Percentiles rank a stretch among this genome's conserved stretches.
Evolutionary conservation across 257 asterid genomes (phyloP).

Genomic region (Fraxinus quadrangulata): DNA sequence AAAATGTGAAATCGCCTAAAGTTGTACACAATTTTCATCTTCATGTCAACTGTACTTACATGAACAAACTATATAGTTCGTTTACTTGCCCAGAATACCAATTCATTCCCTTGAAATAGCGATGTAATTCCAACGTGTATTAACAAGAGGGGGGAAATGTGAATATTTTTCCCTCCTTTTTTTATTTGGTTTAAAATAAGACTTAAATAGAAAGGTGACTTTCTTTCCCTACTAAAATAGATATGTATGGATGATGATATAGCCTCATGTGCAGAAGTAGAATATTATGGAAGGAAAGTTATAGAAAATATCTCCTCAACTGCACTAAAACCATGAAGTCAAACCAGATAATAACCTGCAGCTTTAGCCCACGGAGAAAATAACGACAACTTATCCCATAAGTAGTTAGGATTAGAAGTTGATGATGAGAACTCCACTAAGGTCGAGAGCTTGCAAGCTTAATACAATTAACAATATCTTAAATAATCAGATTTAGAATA

Average conservation of each 20-base stretch:
- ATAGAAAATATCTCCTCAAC: not conserved
- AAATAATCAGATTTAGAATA: not conserved
- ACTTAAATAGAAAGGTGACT: not conserved
- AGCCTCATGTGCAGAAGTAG: not conserved
- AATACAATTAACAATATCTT: not conserved
- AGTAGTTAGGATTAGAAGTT: not conserved
- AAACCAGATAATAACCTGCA: not conserved
- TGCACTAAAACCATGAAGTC: not conserved
- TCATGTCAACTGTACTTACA: not conserved
- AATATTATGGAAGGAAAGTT: not conserved
- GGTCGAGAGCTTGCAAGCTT: not conserved
- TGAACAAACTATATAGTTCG: not conserved
- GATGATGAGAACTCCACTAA: not conserved
- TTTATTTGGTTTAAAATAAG: not conserved
- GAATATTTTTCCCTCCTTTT: not conserved
- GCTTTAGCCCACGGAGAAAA: not conserved
- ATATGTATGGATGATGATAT: too few species aligned
- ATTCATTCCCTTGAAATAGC: not conserved
- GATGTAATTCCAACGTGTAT: not conserved
- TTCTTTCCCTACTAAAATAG: too few species aligned
- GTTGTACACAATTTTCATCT: not conserved
- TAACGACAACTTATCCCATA: not conserved
- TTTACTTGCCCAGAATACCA: not conserved
- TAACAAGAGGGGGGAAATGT: not conserved
- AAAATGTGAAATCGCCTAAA: not conserved